Evolutionary conservation across 2,329 filamentous ascomycete genomes (phyloP), one percentile per base, ranked within the genome.

Genomic region (Microcera coccophila): DNA sequence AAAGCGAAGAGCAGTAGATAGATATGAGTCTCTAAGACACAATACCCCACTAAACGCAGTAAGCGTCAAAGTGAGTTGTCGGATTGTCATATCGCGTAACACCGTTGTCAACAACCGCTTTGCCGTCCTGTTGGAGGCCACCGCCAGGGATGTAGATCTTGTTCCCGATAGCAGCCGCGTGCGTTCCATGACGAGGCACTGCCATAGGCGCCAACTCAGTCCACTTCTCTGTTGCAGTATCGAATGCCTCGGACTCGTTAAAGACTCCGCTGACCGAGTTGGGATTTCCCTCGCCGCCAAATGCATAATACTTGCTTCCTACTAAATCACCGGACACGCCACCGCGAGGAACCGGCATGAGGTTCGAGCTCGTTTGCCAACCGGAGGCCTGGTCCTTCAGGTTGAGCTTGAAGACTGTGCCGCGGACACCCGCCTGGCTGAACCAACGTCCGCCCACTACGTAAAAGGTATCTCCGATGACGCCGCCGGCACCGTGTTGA

Each of bases 281-380:
- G 1, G 36, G 17, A 38, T 68, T 64, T 0, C 64, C 67, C 36
- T 70, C 66, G 4, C 66, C 68, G 1, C 67, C 67, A 39, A 70
- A 59, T 1, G 60, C 58, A 33, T 64, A 70, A 10, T 68, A 45
- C 15, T 48, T 46, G 1, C 36, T 42, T 1, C 53, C 60, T 1
- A 69, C 37, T 0, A 54, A 54, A 0, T 50, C 62, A 1, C 46
- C 58, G 68, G 45, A 45, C 0, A 53, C 38, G 0, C 67, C 68
- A 3, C 66, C 69, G 0, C 67, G 55, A 0, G 67, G 42, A 3
- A 63, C 68, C 0, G 65, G 64, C n/a, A 35, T 44, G 3, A 38
- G 53, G 5, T 38, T 53, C 7, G 41, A 34, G 9, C 52, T 58
- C 1, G 53, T 58, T 0, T 11, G 43, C 66, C 65, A 69, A 4